Conservation (phyloP, 352 stramenopile genomes). For the Peronospora belbahrii region DNA sequence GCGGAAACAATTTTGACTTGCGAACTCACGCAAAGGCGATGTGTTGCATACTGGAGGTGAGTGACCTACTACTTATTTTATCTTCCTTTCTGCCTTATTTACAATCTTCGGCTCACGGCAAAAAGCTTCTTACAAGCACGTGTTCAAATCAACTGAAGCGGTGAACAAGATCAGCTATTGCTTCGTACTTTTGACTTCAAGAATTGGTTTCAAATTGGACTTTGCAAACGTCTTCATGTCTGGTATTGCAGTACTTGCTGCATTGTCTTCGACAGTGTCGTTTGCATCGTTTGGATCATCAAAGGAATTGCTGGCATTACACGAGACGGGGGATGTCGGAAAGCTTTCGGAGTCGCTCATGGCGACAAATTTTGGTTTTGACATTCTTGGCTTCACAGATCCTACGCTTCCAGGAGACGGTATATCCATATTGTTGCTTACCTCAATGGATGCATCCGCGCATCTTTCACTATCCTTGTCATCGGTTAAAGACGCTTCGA, state of each 20-base stretch:
- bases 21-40: neutral
- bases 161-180: slow-evolving; percentile 38
- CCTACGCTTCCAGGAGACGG: slow-evolving; percentile 12
- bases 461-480: neutral
- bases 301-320: slow-evolving; percentile 11
- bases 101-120: slow-evolving; percentile 5
- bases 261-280: slow-evolving; percentile 8
- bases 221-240: slow-evolving; percentile 7
- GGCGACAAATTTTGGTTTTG: slow-evolving; percentile 22
- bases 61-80: neutral
- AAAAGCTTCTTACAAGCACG: slow-evolving; percentile 8
- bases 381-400: slow-evolving; percentile 19
- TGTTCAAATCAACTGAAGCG: slow-evolving; percentile 25
- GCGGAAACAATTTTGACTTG: neutral
- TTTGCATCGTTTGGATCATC: slow-evolving; percentile 4
- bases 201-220: slow-evolving; percentile 15
- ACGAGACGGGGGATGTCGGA: slow-evolving; percentile 23
- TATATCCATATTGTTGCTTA: slow-evolving; percentile 2
- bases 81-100: slow-evolving; percentile 8
- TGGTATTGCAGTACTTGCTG: neutral
- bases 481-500: slow-evolving; percentile 1
- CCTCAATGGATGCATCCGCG: neutral
- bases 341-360: slow-evolving; percentile 24
- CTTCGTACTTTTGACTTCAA: slow-evolving; percentile 21
- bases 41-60: too few relatives aligned